Evolutionary conservation across 2,329 filamentous ascomycete genomes (phyloP).

Genomic region (Calcarisporium arbuscula): DNA sequence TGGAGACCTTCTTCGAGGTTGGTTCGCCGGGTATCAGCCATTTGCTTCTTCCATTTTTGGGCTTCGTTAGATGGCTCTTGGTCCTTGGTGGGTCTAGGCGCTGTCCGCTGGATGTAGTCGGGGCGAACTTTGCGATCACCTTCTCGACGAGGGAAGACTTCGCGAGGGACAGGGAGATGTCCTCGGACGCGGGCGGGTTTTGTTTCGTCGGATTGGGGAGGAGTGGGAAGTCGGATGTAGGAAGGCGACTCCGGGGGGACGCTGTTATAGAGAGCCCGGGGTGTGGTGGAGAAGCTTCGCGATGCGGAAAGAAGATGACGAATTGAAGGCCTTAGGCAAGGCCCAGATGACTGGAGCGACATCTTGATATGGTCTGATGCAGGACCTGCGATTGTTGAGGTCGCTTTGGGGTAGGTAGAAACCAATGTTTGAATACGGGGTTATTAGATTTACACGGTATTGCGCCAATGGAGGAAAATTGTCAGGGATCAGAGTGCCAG

Average conservation of each 20-base stretch:
- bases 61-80: slow-evolving; percentile 28
- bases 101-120: slow-evolving; percentile 55
- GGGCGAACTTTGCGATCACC: slow-evolving; percentile 54
- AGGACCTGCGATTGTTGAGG: background rate
- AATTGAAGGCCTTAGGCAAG: slow-evolving; percentile 19
- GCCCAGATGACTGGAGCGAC: slow-evolving; percentile 18
- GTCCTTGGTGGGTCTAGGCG: slow-evolving; percentile 44
- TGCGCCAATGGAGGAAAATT: no score
- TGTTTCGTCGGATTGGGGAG: slow-evolving; percentile 60
- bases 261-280: slow-evolving; percentile 36
- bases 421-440: no score
- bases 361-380: slow-evolving; percentile 14
- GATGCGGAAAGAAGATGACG: slow-evolving; percentile 18
- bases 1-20: slow-evolving; percentile 67
- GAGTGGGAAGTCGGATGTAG: slow-evolving; percentile 75
- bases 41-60: slow-evolving; percentile 60
- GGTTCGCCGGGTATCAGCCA: slow-evolving; percentile 65
- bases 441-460: no score
- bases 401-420: no score
- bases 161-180: slow-evolving; percentile 73
- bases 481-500: no score
- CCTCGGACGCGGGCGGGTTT: slow-evolving; percentile 57
- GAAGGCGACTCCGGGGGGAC: slow-evolving; percentile 82
- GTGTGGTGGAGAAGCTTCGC: slow-evolving; percentile 27
- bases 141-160: slow-evolving; percentile 61